Evolutionary conservation across 495 filamentous ascomycete species (phyloP).

Genomic region (Trichocladium antarcticum): DNA sequence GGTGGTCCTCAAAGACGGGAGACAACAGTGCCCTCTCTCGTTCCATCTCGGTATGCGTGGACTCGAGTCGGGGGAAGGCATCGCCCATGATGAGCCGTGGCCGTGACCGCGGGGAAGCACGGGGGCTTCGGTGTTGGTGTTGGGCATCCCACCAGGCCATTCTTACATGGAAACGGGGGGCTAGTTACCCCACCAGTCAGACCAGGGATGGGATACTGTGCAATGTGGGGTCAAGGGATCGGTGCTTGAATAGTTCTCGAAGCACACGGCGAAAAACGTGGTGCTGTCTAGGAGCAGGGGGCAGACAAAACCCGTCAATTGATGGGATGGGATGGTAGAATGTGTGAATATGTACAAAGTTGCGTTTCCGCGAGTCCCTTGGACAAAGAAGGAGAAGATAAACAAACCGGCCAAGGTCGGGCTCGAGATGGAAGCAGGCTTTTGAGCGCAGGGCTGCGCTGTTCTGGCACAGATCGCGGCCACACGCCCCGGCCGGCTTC

Average conservation of each 20-base stretch:
- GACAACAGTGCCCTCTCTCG: constrained; percentile 14
- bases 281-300: background rate
- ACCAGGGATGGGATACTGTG: background rate
- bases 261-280: background rate
- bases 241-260: background rate
- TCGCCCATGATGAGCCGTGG: constrained; percentile 17
- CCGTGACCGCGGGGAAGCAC: constrained; percentile 6
- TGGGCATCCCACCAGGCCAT: constrained; percentile 27
- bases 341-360: background rate
- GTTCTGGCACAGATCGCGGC: background rate
- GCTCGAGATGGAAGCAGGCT: background rate
- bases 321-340: background rate
- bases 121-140: constrained; percentile 11
- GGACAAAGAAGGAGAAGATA: background rate
- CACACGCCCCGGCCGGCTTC: background rate
- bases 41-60: constrained; percentile 17
- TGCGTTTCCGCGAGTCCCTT: background rate
- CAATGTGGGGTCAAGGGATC: constrained; percentile 3
- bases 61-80: constrained; percentile 16
- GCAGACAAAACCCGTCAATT: background rate
- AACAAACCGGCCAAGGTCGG: background rate
- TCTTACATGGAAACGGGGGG: background rate
- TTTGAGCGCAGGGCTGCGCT: background rate
- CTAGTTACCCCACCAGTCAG: constrained; percentile 1
- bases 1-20: constrained; percentile 20